Base-by-base conservation (phyloP, 495 filamentous ascomycete species). In the Polyplosphaeria fusca region DNA sequence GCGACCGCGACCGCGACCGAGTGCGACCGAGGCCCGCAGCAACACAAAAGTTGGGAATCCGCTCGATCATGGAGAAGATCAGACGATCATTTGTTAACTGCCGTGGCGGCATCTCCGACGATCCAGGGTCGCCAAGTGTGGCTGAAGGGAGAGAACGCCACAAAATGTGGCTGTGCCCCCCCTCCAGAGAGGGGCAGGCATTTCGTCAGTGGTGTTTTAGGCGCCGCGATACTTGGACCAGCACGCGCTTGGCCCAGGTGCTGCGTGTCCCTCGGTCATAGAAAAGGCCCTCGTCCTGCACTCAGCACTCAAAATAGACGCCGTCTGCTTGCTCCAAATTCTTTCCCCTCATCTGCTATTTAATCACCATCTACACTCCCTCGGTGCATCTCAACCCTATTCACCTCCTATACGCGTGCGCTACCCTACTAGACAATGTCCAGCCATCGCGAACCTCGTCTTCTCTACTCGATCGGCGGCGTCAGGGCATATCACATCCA, bases 401-500 rank as follows among this genome's bases (percentile, higher is more conserved):
- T n/a, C n/a, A n/a, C n/a, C n/a, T n/a, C n/a, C n/a, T n/a, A n/a
- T n/a, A n/a, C n/a, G n/a, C n/a, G n/a, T n/a, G n/a, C n/a, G n/a
- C n/a, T n/a, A n/a, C n/a, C n/a, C n/a, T n/a, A n/a, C n/a, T n/a
- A n/a, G n/a, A n/a, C n/a, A n/a, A n/a, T n/a, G n/a, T n/a, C n/a
- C n/a, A 66, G 70, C 50, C 77, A 76, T 56, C 66, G 83, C 60
- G 89, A 94, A 58, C 88, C 89, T 5, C 85, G 83, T 66, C 74
- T 95, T 32, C 81, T 95, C 45, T 95, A 90, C 75, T 84, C 86
- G 62, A 84, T 96, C 65, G 82, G 81, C 53, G 88, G 87, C 71
- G 91, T 96, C 52, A 79, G 79, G 44, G 91, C 91, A 47, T 95
- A 85, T 70, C 89, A 95, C 68, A 80, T 96, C 52, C 86, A 89